A percentile compares a stretch with the other conserved stretches of the same genome.
phyloP scores from a whole-genome alignment of 805 yeast species.

The Metschnikowia colocasiae region DNA sequence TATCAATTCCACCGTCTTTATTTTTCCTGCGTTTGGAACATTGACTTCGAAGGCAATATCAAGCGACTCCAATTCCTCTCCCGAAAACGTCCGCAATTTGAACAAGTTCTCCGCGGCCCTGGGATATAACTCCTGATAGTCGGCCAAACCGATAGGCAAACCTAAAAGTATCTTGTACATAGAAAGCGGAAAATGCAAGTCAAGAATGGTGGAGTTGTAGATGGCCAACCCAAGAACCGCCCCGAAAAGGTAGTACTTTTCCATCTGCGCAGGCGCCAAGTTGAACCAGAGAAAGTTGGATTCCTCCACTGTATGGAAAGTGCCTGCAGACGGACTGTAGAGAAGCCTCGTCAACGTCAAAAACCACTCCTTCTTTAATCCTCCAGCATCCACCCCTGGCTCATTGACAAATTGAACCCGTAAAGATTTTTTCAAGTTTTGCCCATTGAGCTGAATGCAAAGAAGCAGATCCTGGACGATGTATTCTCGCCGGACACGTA shows the following conservation, averaged over 20 bases:
- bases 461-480: slow-evolving; percentile 74
- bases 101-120: slow-evolving; percentile 44
- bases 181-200: slow-evolving; percentile 70
- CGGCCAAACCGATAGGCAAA: slow-evolving; percentile 54
- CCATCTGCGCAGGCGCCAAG: slow-evolving; percentile 42
- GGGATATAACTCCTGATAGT: slow-evolving; percentile 68
- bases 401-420: slow-evolving; percentile 80
- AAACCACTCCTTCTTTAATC: slow-evolving; percentile 93
- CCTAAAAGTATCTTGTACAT: slow-evolving; percentile 71
- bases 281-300: slow-evolving; percentile 78
- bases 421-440: slow-evolving; percentile 68
- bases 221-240: slow-evolving; percentile 86
- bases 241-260: slow-evolving; percentile 74
- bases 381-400: slow-evolving; percentile 96
- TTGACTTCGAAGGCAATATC: slow-evolving; percentile 60
- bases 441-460: slow-evolving; percentile 50
- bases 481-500: slow-evolving; percentile 63
- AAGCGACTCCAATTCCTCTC: slow-evolving; percentile 40
- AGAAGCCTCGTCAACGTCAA: slow-evolving; percentile 64
- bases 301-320: slow-evolving; percentile 64
- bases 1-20: slow-evolving; percentile 48
- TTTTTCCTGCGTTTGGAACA: slow-evolving; percentile 48
- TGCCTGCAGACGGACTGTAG: slow-evolving; percentile 63
- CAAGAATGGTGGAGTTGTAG: slow-evolving; percentile 83
- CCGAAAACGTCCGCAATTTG: slow-evolving; percentile 23